Base-by-base conservation (phyloP, 2,329 filamentous ascomycete genomes). In the Monosporascus ibericus region DNA sequence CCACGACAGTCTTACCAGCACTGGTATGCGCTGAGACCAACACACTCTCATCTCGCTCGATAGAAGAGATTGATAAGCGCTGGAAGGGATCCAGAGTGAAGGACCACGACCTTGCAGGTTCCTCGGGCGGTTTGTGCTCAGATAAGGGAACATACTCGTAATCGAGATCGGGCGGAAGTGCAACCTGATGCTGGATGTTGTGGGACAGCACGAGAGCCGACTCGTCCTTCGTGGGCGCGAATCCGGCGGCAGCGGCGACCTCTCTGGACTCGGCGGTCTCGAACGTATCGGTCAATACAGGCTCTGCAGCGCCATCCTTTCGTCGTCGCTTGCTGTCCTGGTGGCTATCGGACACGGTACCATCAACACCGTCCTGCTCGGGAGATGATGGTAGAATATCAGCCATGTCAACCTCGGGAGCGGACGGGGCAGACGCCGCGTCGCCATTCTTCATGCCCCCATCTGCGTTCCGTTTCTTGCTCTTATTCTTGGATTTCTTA, bases 71-170 rank as follows among this genome's bases (percentile, higher is more conserved):
- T 0, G 94, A 91, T 48, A 97, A 81, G 65, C 92, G 90, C 73
- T 99, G 94, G 79, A 99, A 99, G 48, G 94, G 94, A 76, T 99
- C 94, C 54, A 99, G 85, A 52, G 89, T 89, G 75, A 99, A 99
- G 9, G 85, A 82, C 78, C 88, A 99, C 36, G 78, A 84, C 58
- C 89, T 82, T 20, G 94, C 94, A 1, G 94, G 94, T 58, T 88
- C 84, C 52, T 86, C 87, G 11, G 92, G 91, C n/a, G 90, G 77
- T 70, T 91, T 91, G 77, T 99, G 94, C 72, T 95, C 81, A 22
- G 91, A 95, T 50, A 99, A 89, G n/a, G 92, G 92, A 18, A 95
- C 80, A 67, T 96, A 96, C 68, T 92, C 87, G 75, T 95, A 95
- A 72, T 95, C 90, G 51, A 95, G 88, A 68, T 95, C 90, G 9